Conservation (phyloP, 2,329 filamentous ascomycete species). For the Bretziella fagacearum region DNA sequence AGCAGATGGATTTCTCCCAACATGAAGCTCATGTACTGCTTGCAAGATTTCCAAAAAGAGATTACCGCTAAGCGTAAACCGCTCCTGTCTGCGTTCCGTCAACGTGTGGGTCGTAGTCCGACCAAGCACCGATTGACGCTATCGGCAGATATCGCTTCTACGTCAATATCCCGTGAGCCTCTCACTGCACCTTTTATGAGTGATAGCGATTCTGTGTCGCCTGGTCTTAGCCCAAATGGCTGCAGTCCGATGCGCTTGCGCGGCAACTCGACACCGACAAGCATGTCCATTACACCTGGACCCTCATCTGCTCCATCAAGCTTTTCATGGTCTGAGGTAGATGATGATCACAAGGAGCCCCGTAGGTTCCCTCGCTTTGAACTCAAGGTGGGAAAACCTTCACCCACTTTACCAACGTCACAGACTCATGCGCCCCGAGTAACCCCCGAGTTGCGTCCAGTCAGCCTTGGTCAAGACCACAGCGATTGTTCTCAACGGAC, state of each 20-base stretch:
- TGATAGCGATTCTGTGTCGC: constrained; percentile 22
- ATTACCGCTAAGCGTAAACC: constrained; percentile 33
- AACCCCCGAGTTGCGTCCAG: background rate
- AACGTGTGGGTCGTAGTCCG: constrained; percentile 35
- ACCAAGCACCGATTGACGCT: constrained; percentile 43
- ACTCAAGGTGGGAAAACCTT: constrained; percentile 17
- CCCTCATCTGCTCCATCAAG: constrained; percentile 51
- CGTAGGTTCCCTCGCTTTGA: constrained; percentile 27
- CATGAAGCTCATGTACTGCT: constrained; percentile 80
- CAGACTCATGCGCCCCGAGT: background rate
- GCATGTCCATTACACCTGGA: constrained; percentile 38
- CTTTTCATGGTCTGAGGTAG: constrained; percentile 39
- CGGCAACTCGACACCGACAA: constrained; percentile 35
- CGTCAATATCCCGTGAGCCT: constrained; percentile 33
- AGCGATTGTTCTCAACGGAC: background rate
- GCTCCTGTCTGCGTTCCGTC: constrained; percentile 31
- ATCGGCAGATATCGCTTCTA: constrained; percentile 40
- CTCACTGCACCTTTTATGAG: constrained; percentile 43
- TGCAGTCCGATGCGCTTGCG: constrained; percentile 31
- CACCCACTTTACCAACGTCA: background rate
- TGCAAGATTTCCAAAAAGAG: constrained; percentile 64
- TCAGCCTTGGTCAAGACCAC: background rate
- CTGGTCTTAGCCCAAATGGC: constrained; percentile 16
- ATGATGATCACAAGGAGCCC: constrained; percentile 25
- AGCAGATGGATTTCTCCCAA: constrained; percentile 83